phyloP scores from a whole-genome alignment of 768 basidiomycete genomes.

The Leccinellum albellum region DNA sequence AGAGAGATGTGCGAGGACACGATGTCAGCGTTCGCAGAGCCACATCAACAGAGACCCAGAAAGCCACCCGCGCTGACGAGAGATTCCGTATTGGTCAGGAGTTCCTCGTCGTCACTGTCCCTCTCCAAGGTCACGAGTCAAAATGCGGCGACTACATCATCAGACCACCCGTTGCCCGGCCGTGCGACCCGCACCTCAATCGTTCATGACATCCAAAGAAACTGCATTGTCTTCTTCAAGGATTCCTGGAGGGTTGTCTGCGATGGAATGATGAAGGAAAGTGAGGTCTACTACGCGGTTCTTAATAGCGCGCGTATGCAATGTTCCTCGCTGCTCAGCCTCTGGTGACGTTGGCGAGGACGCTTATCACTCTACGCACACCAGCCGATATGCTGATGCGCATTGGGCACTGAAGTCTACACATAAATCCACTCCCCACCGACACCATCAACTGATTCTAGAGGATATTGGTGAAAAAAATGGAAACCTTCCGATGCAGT shows the following conservation, averaged over 20 bases:
- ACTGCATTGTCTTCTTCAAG: not conserved
- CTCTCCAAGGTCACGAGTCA: not conserved
- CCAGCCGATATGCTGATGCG: not conserved
- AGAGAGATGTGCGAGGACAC: not conserved
- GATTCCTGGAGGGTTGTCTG: not conserved
- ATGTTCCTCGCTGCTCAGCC: not conserved
- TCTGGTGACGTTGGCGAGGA: not conserved
- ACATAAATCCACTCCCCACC: not conserved
- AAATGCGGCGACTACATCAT: not conserved
- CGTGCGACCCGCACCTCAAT: not conserved
- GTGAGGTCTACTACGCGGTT: not conserved
- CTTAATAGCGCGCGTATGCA: not conserved
- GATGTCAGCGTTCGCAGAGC: not conserved
- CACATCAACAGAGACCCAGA: not conserved
- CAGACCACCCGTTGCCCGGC: not conserved
- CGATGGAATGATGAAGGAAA: not conserved
- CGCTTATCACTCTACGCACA: not conserved
- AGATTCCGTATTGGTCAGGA: not conserved
- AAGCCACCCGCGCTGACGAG: not conserved
- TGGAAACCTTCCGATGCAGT: not conserved
- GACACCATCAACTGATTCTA: not conserved
- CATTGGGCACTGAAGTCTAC: not conserved
- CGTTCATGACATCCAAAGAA: not conserved
- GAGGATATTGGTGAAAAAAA: not conserved
- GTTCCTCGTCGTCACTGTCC: not conserved